A percentile compares a stretch with the other conserved stretches of the same genome.
These are phyloP conservation scores for Xerocomellus chrysenteron DNA, from an alignment of 768 basidiomycete species.

Conservation along the genomic window DNA sequence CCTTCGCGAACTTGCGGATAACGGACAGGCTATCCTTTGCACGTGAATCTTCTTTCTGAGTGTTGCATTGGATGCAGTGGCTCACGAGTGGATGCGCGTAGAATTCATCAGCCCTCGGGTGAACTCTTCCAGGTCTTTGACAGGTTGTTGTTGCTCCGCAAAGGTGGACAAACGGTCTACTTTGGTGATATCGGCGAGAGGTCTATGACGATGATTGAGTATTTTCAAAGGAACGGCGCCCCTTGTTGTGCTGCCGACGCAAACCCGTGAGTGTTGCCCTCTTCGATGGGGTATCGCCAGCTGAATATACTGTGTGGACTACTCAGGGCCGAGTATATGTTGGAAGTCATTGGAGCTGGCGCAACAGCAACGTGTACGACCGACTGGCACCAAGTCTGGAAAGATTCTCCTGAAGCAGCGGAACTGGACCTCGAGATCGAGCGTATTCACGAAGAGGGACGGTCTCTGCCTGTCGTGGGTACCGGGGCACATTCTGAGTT, in stretches of 20 bases:
- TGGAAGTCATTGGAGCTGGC: slow-evolving; percentile 58
- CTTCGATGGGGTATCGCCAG: not conserved
- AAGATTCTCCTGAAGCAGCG: slow-evolving; percentile 40
- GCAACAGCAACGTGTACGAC: slow-evolving; percentile 41
- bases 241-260: slow-evolving; percentile 15
- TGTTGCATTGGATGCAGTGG: not conserved
- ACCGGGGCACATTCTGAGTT: slow-evolving; percentile 31
- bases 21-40: slow-evolving; percentile 56
- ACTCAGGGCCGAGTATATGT: slow-evolving; percentile 46
- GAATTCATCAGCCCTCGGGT: slow-evolving; percentile 41
- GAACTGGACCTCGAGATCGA: slow-evolving; percentile 43
- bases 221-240: slow-evolving; percentile 27
- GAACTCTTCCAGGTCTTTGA: slow-evolving; percentile 54
- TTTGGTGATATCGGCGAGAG: slow-evolving; percentile 46
- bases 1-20: slow-evolving; percentile 51
- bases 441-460: slow-evolving; percentile 40
- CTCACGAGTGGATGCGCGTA: not conserved
- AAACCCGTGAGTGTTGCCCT: slow-evolving; percentile 22
- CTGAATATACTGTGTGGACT: not conserved
- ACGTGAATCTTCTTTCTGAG: slow-evolving; percentile 34
- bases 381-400: slow-evolving; percentile 55
- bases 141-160: slow-evolving; percentile 46
- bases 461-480: slow-evolving; percentile 19
- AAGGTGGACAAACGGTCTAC: slow-evolving; percentile 66
- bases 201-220: slow-evolving; percentile 22